Evolutionary conservation across 2,329 filamentous ascomycete species (phyloP), one percentile per base, ranked within the genome.

Genomic region (Knufia fluminis): DNA sequence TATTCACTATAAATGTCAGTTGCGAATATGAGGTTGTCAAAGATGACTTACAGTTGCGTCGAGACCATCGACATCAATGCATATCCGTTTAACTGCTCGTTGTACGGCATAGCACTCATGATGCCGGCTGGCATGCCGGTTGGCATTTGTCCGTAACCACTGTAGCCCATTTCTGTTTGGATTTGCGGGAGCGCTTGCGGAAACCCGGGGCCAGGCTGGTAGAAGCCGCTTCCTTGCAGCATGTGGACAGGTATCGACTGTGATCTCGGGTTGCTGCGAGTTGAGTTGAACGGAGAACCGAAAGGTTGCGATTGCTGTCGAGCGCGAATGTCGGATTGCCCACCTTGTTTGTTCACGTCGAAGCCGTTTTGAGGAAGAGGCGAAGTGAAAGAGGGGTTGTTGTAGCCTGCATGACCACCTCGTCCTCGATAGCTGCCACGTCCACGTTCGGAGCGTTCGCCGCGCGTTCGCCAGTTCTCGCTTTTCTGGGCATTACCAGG

Each of bases 1-100:
- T 96, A 98, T 61, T 95, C 88, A 32, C 89, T 77, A 77, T 6
- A 71, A 56, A 8, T 24, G 45, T 71, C 62, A 69, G 64, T 49
- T 50, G 41, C n/a, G 36, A 50, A 12, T 19, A 48, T 44, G 14
- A 35, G 32, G 24, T 1, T 14, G 14, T 10, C 26, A 24, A 16
- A n/a, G 19, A n/a, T 46, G 46, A 64, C 73, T 64, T 71, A 77
- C 71, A 78, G 63, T 61, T 83, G 81, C 59, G 73, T 77, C 54
- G 72, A 75, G 61, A 79, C 78, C 76, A 78, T 77, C 62, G 66
- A 66, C 54, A 78, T 68, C 28, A 80, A 59, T 31, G 74, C 73
- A 53, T 70, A 74, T n/a, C 76, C 74, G 50, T 82, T 77, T 54
- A 78, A 68, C 46, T 76, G 79, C 36, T 76, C 72, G 54, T 72